These are phyloP conservation scores for Parascedosporium putredinis DNA, from an alignment of 2,329 filamentous ascomycete species.

Conservation along the genomic window DNA sequence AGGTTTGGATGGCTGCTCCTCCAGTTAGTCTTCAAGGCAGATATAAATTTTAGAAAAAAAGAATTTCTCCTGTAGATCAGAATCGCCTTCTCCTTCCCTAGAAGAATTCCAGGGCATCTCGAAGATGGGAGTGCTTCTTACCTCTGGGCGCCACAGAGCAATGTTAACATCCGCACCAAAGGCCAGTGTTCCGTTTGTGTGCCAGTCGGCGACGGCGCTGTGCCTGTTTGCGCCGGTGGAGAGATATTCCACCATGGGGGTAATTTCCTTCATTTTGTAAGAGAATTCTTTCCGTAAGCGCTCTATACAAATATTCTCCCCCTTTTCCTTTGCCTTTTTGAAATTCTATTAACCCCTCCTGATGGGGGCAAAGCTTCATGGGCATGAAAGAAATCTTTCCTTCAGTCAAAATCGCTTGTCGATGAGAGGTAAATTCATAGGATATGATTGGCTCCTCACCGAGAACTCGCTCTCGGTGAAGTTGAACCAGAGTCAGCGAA, in stretches of 20 bases:
- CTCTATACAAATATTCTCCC: not conserved
- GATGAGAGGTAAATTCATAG: not conserved
- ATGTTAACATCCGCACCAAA: slow-evolving; percentile 86
- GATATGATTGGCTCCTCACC: slow-evolving; percentile 2
- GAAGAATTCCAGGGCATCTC: slow-evolving; percentile 8
- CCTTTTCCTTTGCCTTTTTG: not conserved
- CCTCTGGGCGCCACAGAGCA: slow-evolving; percentile 74
- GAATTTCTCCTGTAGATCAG: not conserved
- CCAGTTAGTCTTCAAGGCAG: no score
- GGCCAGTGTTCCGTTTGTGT: slow-evolving; percentile 60
- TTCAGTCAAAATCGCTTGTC: slow-evolving; percentile 2
- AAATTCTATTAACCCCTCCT: no score
- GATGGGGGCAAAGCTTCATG: not conserved
- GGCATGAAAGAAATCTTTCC: no score
- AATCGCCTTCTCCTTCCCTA: not conserved
- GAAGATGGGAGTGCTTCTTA: no score
- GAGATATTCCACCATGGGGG: slow-evolving; percentile 40
- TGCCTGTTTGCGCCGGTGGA: slow-evolving; percentile 85
- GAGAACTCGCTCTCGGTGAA: not conserved
- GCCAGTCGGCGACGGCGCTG: slow-evolving; percentile 85
- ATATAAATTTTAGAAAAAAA: no score
- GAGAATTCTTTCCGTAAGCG: not conserved
- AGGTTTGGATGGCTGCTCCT: slow-evolving; percentile 23
- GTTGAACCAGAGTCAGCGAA: not conserved
- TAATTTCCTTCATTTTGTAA: slow-evolving; percentile 17